Base-by-base conservation (phyloP, 129 eudicot genomes). In the Erigeron canadensis region DNA sequence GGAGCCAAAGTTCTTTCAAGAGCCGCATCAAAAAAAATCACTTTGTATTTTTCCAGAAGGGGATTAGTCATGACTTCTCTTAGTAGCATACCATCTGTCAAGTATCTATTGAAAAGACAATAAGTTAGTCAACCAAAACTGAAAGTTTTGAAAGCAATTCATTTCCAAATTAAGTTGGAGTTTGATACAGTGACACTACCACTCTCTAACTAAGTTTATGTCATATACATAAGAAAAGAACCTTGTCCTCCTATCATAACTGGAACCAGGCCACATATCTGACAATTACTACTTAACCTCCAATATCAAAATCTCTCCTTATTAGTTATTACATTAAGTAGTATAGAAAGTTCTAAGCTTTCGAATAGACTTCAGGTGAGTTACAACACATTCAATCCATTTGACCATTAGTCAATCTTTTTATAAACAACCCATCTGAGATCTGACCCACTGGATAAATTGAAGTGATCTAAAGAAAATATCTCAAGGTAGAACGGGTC, bases 61-160 rank as follows among this genome's bases (percentile, higher is more conserved):
- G 97, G 99, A 75, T 95, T 97, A 0, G 99, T 88, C 99, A 95
- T 95, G 42, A 97, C 99, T 81, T 95, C 99, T 81, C 99, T 88
- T 76, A 95, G 61, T 23, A 95, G 96, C 99, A 95, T 95, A 95
- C 99, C 99, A 66, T 95, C 99, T 17, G 99, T 90, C 69, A 90
- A 81, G 78, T 95, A 95, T 75, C 97, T 95, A 75, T 8, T 10
- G 0, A 46, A 9, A 63, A 65, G 21, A 70, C 65, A 21, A 56
- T 18, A 63, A 50, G 63, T 56, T 19, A 69, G 44, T 15, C 18
- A 19, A 11, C 19, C 45, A 21, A 40, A 43, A 43, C 54, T 4
- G 22, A 16, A 15, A 65, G 21, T 5, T 41, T n/a, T 2, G 10
- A n/a, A 40, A 39, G 6, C 40, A 41, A 37, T 7, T 9, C 18